phyloP scores from a whole-genome alignment of 2,329 filamentous ascomycete genomes.

The Alternaria alternata region DNA sequence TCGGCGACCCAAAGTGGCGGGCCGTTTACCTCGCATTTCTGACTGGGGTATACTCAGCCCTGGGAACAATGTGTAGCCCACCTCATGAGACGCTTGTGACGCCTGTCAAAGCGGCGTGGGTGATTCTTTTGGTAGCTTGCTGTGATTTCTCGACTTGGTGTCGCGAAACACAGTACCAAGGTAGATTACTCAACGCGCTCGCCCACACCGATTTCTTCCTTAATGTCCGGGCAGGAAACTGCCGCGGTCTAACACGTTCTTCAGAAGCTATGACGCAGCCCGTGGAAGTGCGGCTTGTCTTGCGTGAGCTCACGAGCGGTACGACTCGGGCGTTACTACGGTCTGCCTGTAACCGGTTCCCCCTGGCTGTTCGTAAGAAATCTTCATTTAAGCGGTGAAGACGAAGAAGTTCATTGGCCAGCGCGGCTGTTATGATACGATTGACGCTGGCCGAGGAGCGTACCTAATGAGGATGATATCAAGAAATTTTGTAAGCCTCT shows the following conservation, averaged over 20 bases:
- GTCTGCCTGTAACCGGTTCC: conserved; percentile 29
- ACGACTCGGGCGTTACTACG: conserved; percentile 36
- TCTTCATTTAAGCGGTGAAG: conserved; percentile 41
- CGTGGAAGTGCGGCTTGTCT: conserved; percentile 21
- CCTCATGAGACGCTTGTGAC: conserved; percentile 1
- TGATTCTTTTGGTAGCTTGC: background rate
- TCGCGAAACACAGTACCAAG: conserved; percentile 3
- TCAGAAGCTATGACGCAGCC: conserved; percentile 34
- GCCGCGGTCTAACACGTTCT: conserved; percentile 21
- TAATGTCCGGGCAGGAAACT: conserved; percentile 21
- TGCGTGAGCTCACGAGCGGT: conserved; percentile 27
- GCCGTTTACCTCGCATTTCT: conserved; percentile 31
- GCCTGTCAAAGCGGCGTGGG: background rate
- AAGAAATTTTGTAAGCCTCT: conserved; percentile 14
- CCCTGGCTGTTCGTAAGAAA: conserved; percentile 28
- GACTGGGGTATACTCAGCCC: conserved; percentile 17
- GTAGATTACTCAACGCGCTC: conserved; percentile 12
- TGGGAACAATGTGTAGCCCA: conserved; percentile 10
- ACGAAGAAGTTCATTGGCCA: conserved; percentile 33
- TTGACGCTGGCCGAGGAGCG: conserved; percentile 19
- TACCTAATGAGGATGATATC: conserved; percentile 18
- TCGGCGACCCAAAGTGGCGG: conserved; percentile 36
- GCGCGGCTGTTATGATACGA: conserved; percentile 20
- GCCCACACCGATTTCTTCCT: conserved; percentile 14
- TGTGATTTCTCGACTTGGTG: background rate